These are phyloP conservation scores for Fagopyrum esculentum DNA, from an alignment of 148 eudicot genomes.

Conservation along the genomic window DNA sequence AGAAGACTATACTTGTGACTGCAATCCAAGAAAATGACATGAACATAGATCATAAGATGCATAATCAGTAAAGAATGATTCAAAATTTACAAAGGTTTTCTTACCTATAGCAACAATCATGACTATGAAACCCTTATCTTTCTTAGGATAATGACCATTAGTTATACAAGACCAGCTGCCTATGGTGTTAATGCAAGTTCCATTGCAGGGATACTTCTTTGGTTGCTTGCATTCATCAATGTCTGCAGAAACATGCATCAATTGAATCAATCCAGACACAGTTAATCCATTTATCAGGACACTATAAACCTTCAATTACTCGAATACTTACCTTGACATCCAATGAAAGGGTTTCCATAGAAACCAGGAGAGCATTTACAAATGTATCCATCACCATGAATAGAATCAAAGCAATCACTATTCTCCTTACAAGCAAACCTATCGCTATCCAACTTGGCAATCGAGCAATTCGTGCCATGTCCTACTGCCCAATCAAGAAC, in stretches of 20 bases:
- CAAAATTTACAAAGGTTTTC: too few relatives aligned
- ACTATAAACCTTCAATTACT: background rate
- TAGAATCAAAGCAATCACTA: background rate
- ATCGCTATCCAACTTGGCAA: background rate
- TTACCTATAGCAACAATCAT: slow-evolving; percentile 5
- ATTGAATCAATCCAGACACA: background rate
- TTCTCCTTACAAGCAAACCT: slow-evolving; percentile 10
- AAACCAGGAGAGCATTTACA: slow-evolving; percentile 7
- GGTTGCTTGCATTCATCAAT: slow-evolving; percentile 3
- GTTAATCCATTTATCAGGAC: too few relatives aligned
- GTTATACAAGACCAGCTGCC: slow-evolving; percentile 2
- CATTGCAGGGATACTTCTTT: background rate
- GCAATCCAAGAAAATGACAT: background rate
- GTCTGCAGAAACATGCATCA: background rate
- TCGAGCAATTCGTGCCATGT: background rate
- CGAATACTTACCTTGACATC: background rate
- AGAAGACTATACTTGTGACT: background rate
- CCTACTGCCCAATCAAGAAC: slow-evolving; percentile 10
- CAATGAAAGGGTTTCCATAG: slow-evolving; percentile 11
- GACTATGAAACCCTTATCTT: background rate
- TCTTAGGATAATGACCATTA: background rate
- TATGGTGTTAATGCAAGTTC: slow-evolving; percentile 4
- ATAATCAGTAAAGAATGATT: too few relatives aligned
- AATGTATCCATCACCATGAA: slow-evolving; percentile 3
- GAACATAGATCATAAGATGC: background rate